phyloP scores from a whole-genome alignment of 2,329 filamentous ascomycete species.

The Lomentospora prolificans region DNA sequence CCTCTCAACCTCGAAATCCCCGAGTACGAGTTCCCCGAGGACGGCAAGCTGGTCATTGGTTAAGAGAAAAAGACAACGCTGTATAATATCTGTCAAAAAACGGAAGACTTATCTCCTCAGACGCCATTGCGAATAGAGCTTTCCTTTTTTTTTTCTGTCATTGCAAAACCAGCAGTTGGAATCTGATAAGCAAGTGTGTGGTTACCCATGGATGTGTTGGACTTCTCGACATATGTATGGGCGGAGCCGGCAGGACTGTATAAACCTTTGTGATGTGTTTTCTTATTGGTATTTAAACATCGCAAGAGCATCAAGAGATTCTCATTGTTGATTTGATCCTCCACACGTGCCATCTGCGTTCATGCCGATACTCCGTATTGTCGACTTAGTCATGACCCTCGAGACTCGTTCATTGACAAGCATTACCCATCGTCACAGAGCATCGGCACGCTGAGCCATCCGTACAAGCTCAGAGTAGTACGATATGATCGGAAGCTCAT shows the following conservation, averaged over 20 bases:
- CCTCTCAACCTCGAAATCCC: conserved; percentile 97
- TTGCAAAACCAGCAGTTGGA: not conserved
- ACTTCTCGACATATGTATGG: not conserved
- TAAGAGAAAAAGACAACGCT: conserved; percentile 37
- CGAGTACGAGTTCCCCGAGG: conserved; percentile 83
- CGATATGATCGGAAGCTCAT: not conserved
- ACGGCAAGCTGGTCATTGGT: conserved; percentile 84
- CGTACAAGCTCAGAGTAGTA: not conserved
- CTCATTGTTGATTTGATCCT: not conserved
- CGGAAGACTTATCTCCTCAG: not conserved
- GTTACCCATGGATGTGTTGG: not conserved
- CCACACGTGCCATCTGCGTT: not conserved
- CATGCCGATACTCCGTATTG: not conserved
- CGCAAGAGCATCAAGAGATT: not conserved
- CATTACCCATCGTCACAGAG: too few species aligned
- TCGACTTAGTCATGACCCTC: too few species aligned
- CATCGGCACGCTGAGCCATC: too few species aligned
- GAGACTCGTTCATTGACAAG: too few species aligned
- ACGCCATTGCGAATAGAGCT: conserved; percentile 7
- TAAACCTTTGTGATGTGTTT: not conserved
- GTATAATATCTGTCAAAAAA: conserved; percentile 4
- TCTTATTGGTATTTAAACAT: not conserved
- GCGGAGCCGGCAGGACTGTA: not conserved
- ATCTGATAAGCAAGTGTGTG: not conserved
- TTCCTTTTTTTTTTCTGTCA: conserved; percentile 3